Evolutionary conservation across 2,329 filamentous ascomycete species (phyloP).

Genomic region (Trichoderma sp.): DNA sequence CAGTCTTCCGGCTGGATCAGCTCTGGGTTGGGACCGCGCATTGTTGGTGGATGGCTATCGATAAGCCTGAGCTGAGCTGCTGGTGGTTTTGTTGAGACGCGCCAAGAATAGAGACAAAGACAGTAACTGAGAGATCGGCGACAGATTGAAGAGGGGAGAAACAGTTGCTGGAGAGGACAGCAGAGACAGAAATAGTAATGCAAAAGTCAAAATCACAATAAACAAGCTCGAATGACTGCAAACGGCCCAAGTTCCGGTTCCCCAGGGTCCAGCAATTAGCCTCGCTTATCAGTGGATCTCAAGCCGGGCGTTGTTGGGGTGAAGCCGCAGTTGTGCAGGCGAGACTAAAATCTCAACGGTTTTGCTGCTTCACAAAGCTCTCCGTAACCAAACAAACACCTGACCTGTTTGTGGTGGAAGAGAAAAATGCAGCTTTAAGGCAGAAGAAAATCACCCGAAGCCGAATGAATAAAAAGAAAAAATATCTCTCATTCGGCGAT

Average conservation of each 20-base stretch:
- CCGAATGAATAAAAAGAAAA: neutral
- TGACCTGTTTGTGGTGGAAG: neutral
- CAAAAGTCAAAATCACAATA: neutral
- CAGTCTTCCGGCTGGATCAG: constrained; percentile 37
- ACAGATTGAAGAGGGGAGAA: neutral
- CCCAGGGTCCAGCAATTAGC: constrained; percentile 4
- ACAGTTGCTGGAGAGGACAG: neutral
- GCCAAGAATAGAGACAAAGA: neutral
- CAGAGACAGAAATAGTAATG: neutral
- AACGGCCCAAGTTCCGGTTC: neutral
- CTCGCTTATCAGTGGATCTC: constrained; percentile 18
- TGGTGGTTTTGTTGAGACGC: neutral
- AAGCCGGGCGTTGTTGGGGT: constrained; percentile 9
- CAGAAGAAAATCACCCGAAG: neutral
- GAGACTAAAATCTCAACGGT: constrained; percentile 4
- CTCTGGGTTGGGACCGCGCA: constrained; percentile 32
- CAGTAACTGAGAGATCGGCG: neutral
- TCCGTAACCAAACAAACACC: neutral
- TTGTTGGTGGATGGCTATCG: constrained; percentile 6
- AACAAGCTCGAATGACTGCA: neutral
- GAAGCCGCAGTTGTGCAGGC: neutral
- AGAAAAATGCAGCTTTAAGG: neutral
- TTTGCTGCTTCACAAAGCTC: neutral
- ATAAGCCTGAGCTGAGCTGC: neutral
- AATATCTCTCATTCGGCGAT: neutral